Evolutionary conservation across 1,284 basidiomycete species (phyloP).

Genomic region (Apiotrichum montevideense): DNA sequence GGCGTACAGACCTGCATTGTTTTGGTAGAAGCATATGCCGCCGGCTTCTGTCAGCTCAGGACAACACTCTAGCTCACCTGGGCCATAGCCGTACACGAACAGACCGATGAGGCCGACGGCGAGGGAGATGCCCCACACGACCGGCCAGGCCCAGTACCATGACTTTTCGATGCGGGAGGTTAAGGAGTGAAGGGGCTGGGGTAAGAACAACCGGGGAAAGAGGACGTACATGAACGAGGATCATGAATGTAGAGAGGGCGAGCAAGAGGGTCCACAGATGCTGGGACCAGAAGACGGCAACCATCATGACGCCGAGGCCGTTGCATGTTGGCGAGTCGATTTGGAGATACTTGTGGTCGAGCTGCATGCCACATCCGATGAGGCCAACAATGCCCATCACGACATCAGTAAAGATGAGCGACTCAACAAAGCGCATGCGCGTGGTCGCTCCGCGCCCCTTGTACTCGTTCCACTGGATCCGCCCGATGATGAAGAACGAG

Average conservation of each 20-base stretch:
- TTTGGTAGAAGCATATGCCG: slow-evolving; percentile 42
- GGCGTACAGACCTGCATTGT: slow-evolving; percentile 37
- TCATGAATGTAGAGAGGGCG: slow-evolving; percentile 45
- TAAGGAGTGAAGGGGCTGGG: slow-evolving; percentile 38
- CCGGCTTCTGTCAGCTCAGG: slow-evolving; percentile 19
- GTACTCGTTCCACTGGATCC: slow-evolving; percentile 34
- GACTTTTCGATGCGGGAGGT: slow-evolving; percentile 40
- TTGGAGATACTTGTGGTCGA: slow-evolving; percentile 20
- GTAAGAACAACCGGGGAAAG: neutral
- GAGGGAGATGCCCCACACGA: slow-evolving; percentile 37
- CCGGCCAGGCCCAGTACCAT: slow-evolving; percentile 37
- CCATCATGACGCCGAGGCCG: slow-evolving; percentile 39
- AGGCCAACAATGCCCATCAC: slow-evolving; percentile 36
- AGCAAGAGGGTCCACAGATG: slow-evolving; percentile 46
- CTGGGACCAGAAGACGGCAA: slow-evolving; percentile 35
- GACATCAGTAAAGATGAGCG: slow-evolving; percentile 43
- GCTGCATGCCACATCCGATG: slow-evolving; percentile 25
- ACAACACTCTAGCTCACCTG: neutral
- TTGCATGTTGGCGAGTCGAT: slow-evolving; percentile 34
- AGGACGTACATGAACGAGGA: slow-evolving; percentile 40
- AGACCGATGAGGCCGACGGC: slow-evolving; percentile 32
- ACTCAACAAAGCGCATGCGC: slow-evolving; percentile 43
- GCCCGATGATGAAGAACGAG: slow-evolving; percentile 28
- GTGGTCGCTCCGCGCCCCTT: slow-evolving; percentile 37
- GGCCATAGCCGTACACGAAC: slow-evolving; percentile 33